phyloP scores from a whole-genome alignment of 2,329 filamentous ascomycete species.

The Atkinsonella hypoxylon region DNA sequence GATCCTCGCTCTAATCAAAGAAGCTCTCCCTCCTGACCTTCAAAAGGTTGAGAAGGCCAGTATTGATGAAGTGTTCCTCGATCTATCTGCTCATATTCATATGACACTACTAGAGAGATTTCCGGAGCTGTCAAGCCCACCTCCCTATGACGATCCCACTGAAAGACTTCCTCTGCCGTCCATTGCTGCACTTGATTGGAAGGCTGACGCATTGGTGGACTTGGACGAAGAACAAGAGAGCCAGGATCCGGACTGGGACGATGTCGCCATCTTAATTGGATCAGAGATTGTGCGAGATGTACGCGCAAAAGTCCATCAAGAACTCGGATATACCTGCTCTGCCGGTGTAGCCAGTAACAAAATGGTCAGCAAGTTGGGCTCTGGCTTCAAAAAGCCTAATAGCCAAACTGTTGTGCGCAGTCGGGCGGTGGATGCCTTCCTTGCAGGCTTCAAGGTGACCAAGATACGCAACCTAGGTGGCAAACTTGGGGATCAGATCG shows the following conservation, averaged over 20 bases:
- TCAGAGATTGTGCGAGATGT: conserved; percentile 79
- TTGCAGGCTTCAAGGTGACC: conserved; percentile 80
- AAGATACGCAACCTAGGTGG: conserved; percentile 93
- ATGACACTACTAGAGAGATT: conserved; percentile 62
- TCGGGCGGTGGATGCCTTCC: conserved; percentile 66
- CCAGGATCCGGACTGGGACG: conserved; percentile 89
- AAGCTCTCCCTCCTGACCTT: conserved; percentile 49
- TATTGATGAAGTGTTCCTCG: conserved; percentile 91
- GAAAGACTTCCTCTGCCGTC: conserved; percentile 61
- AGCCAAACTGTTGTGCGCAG: conserved; percentile 89
- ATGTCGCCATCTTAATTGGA: conserved; percentile 74
- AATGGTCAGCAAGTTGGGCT: conserved; percentile 88
- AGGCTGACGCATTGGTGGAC: conserved; percentile 69
- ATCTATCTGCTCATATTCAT: conserved; percentile 78
- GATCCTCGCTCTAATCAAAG: conserved; percentile 71
- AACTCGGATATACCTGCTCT: conserved; percentile 81
- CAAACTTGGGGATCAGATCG: conserved; percentile 81
- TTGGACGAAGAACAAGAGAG: conserved; percentile 65
- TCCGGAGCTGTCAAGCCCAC: conserved; percentile 51
- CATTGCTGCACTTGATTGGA: conserved; percentile 65
- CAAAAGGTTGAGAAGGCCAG: conserved; percentile 85
- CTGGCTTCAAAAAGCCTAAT: conserved; percentile 85
- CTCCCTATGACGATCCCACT: conserved; percentile 62
- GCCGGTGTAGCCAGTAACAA: conserved; percentile 85
- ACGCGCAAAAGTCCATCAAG: conserved; percentile 53